phyloP scores from a whole-genome alignment of 1,284 basidiomycete species.

The Cryptococcus sp. region DNA sequence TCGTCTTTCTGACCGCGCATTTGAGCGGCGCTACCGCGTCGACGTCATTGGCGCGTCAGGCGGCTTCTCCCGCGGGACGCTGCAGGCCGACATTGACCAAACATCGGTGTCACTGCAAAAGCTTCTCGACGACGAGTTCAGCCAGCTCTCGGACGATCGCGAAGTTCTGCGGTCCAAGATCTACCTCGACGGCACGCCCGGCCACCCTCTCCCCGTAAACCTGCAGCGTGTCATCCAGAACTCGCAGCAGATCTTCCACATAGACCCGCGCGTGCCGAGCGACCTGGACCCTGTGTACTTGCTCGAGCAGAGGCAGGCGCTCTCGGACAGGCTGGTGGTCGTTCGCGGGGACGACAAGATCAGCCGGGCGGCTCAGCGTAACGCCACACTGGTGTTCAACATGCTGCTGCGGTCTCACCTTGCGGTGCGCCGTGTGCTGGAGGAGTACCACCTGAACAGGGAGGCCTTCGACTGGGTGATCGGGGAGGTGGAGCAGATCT shows the following conservation, averaged over 20 bases:
- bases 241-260: conserved; percentile 94
- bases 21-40: conserved; percentile 86
- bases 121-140: conserved; percentile 84
- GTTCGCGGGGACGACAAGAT: conserved; percentile 81
- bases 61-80: conserved; percentile 71
- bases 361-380: conserved; percentile 73
- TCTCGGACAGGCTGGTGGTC: conserved; percentile 70
- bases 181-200: conserved; percentile 73
- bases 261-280: conserved; percentile 87
- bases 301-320: conserved; percentile 69
- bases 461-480: conserved; percentile 98
- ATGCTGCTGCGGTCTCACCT: conserved; percentile 89
- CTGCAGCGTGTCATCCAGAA: conserved; percentile 93
- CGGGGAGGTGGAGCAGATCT: conserved; percentile 92
- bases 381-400: conserved; percentile 87
- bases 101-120: conserved; percentile 83
- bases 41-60: conserved; percentile 73
- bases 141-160: conserved; percentile 72
- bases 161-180: conserved; percentile 72
- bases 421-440: conserved; percentile 75
- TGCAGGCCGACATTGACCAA: conserved; percentile 94
- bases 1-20: conserved; percentile 74
- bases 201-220: conserved; percentile 81
- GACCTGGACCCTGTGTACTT: conserved; percentile 88
- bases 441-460: conserved; percentile 76